phyloP scores from a whole-genome alignment of 306 rosid species.

The Quercus suber region DNA sequence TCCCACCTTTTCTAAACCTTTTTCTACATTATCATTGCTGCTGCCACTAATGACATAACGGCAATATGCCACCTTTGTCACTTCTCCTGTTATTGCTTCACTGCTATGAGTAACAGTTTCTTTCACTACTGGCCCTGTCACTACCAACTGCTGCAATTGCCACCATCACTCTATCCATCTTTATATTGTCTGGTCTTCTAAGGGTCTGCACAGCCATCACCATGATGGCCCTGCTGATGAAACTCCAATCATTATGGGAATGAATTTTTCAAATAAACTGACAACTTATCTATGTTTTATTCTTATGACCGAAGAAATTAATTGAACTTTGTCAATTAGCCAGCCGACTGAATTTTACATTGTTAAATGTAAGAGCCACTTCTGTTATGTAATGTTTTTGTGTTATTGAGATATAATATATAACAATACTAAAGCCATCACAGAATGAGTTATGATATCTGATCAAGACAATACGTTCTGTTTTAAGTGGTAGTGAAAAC shows the following conservation, averaged over 20 bases:
- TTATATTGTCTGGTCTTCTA: background rate
- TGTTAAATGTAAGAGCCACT: background rate
- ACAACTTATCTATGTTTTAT: background rate
- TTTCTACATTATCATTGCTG: background rate
- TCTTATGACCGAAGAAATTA: background rate
- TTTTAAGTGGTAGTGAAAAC: no score
- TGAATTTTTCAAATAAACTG: background rate
- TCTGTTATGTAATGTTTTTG: background rate
- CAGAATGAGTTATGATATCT: background rate
- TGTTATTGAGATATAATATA: background rate
- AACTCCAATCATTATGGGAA: background rate
- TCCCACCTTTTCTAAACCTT: background rate
- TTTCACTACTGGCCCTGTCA: background rate
- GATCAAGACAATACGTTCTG: no score
- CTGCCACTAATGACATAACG: background rate
- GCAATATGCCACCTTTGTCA: background rate
- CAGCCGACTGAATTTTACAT: background rate
- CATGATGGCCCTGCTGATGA: background rate
- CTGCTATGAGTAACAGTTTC: background rate
- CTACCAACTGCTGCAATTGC: conserved; percentile 3
- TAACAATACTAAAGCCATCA: background rate
- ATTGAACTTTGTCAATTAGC: background rate
- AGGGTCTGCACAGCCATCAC: background rate
- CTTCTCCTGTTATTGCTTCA: background rate
- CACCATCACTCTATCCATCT: background rate